phyloP scores from a whole-genome alignment of 129 eudicot genomes.

The Flaveria ramosissima region DNA sequence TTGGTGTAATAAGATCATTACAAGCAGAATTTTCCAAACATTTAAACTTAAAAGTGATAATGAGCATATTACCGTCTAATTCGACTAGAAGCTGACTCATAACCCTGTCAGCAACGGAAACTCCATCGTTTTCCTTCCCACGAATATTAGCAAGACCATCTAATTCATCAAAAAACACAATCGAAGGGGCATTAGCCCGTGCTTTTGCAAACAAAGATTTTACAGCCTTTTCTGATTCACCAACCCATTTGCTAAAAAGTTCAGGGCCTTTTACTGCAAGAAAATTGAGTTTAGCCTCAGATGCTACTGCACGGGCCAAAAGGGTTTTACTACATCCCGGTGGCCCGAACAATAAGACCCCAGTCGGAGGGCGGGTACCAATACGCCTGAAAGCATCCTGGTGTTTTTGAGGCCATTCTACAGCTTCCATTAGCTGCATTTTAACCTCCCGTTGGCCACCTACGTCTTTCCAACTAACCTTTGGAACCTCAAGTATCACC shows the following conservation, averaged over 20 bases:
- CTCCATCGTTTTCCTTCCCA: constrained; percentile 91
- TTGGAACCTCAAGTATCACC: constrained; percentile 95
- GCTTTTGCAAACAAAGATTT: constrained; percentile 91
- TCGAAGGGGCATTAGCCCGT: constrained; percentile 91
- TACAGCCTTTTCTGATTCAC: constrained; percentile 98
- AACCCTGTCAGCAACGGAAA: constrained; percentile 92
- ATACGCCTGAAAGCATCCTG: constrained; percentile 78
- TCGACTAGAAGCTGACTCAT: constrained; percentile 97
- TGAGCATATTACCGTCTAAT: constrained; percentile 66
- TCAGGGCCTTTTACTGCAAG: constrained; percentile 99
- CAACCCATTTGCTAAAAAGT: constrained; percentile 97
- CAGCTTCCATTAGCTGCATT: constrained; percentile 87
- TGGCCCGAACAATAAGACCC: constrained; percentile 90
- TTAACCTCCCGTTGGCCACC: constrained; percentile 94
- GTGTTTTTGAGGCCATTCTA: constrained; percentile 96
- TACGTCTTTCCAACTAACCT: constrained; percentile 88
- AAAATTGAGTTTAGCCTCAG: constrained; percentile 83
- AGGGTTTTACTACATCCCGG: constrained; percentile 99
- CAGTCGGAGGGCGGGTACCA: constrained; percentile 87
- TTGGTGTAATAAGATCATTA: not conserved
- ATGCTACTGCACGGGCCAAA: constrained; percentile 96
- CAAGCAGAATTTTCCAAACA: not conserved
- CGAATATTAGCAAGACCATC: constrained; percentile 88
- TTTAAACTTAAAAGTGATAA: not conserved
- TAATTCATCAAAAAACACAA: constrained; percentile 88